Conservation (phyloP, 1,284 basidiomycete genomes). For the Cryptococcus sp. region DNA sequence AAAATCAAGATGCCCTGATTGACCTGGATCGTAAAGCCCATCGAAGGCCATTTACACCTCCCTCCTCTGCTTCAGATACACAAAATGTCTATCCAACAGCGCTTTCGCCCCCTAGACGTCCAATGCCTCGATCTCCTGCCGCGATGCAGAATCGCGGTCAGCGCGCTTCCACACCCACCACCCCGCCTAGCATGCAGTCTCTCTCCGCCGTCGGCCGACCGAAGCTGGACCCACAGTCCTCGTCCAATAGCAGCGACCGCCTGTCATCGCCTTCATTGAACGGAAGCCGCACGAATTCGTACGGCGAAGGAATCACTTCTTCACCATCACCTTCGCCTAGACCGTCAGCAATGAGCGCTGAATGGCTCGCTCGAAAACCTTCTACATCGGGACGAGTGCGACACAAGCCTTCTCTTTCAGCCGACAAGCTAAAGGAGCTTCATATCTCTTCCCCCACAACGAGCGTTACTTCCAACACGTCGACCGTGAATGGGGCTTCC, state of each 20-base stretch:
- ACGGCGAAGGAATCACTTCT: not conserved
- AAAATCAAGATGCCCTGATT: conserved; percentile 7
- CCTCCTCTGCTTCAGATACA: conserved; percentile 8
- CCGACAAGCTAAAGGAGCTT: not conserved
- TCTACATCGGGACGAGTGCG: not conserved
- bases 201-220: conserved; percentile 13
- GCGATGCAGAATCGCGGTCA: not conserved
- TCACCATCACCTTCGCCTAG: not conserved
- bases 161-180: not conserved
- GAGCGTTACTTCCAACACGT: not conserved
- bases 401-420: not conserved
- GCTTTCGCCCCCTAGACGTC: conserved; percentile 30
- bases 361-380: conserved; percentile 31
- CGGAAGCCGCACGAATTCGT: no score
- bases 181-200: conserved; percentile 15
- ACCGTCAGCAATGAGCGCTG: conserved; percentile 17
- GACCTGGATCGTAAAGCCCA: conserved; percentile 4
- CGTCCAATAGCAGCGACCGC: no score
- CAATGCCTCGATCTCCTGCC: conserved; percentile 26
- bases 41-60: conserved; percentile 15
- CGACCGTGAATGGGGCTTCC: not conserved
- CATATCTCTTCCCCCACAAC: not conserved
- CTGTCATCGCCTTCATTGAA: no score
- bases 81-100: conserved; percentile 26
- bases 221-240: no score